Evolutionary conservation across 768 basidiomycete genomes (phyloP).

Genomic region (Termitomyces sp.): DNA sequence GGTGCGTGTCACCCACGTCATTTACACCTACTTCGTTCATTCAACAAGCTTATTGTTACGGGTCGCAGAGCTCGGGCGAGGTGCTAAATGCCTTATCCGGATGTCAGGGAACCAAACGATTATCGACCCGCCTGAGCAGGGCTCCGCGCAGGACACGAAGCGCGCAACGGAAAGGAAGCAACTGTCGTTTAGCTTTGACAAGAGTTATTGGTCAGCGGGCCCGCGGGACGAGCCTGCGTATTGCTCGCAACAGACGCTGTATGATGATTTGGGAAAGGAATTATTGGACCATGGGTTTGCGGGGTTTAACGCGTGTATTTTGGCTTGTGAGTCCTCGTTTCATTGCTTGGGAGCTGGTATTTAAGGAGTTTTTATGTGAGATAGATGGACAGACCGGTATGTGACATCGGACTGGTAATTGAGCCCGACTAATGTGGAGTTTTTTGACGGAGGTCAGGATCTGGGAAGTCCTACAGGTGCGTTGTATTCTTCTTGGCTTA

Average conservation of each 20-base stretch:
- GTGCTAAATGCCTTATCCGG: slow-evolving; percentile 89
- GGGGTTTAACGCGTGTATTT: slow-evolving; percentile 97
- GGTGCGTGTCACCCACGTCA: slow-evolving; percentile 46
- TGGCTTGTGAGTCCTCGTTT: slow-evolving; percentile 77
- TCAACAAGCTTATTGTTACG: neutral
- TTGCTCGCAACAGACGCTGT: slow-evolving; percentile 92
- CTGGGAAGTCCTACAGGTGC: slow-evolving; percentile 89
- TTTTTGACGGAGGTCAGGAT: slow-evolving; percentile 45
- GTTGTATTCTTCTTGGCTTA: slow-evolving; percentile 17
- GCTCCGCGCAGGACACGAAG: slow-evolving; percentile 62
- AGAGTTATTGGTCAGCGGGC: slow-evolving; percentile 96
- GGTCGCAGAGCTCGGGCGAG: slow-evolving; percentile 77
- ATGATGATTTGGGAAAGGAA: slow-evolving; percentile 91
- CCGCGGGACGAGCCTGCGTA: slow-evolving; percentile 85
- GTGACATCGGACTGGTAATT: slow-evolving; percentile 17
- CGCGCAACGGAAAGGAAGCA: slow-evolving; percentile 88
- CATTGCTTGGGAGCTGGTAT: neutral
- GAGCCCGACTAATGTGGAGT: slow-evolving; percentile 2
- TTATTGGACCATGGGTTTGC: slow-evolving; percentile 92
- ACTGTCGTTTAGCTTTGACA: slow-evolving; percentile 93
- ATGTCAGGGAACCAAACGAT: slow-evolving; percentile 95
- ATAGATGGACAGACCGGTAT: slow-evolving; percentile 80
- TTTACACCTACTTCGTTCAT: neutral
- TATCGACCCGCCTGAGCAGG: slow-evolving; percentile 82
- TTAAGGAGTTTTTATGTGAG: neutral